Percentiles rank a stretch among this genome's conserved stretches.
These are phyloP conservation scores for Arthrobotrys megalospora DNA, from an alignment of 2,329 filamentous ascomycete species.

Conservation along the genomic window DNA sequence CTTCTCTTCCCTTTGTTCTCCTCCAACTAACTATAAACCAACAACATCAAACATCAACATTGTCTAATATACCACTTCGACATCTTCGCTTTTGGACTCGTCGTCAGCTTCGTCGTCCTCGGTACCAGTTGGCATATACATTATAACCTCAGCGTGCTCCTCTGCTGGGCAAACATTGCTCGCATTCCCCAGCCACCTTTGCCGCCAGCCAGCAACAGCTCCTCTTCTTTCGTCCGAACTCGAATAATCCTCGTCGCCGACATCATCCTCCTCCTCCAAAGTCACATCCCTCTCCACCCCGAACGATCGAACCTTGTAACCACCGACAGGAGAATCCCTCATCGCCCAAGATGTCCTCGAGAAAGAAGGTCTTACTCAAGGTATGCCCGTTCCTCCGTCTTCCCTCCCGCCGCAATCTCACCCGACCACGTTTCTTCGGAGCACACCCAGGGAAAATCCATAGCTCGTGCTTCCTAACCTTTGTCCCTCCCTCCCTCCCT, in stretches of 20 bases:
- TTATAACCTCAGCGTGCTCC: not conserved
- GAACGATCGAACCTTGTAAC: not conserved
- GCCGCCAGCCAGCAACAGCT: conserved; percentile 14
- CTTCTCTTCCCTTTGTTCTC: conserved; percentile 8
- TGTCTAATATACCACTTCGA: not conserved
- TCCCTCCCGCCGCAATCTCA: conserved; percentile 36
- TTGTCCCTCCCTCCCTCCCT: conserved; percentile 12
- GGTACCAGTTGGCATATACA: not conserved
- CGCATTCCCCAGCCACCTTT: conserved; percentile 50
- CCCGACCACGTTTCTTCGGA: conserved; percentile 33
- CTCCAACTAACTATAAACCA: not conserved
- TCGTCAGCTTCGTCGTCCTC: conserved; percentile 19
- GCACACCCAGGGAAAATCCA: not conserved
- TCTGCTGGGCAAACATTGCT: conserved; percentile 32
- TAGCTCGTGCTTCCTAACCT: conserved; percentile 18
- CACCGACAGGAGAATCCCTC: conserved; percentile 2
- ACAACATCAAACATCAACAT: not conserved
- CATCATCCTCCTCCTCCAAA: not conserved
- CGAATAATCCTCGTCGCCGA: conserved; percentile 28
- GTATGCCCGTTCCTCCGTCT: conserved; percentile 69
- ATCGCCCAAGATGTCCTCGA: conserved; percentile 76
- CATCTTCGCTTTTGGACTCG: conserved; percentile 42
- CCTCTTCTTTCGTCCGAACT: conserved; percentile 34
- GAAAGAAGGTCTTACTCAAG: conserved; percentile 93
- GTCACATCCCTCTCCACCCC: not conserved